Percentiles rank a stretch among this genome's conserved stretches.
Conservation (phyloP, 2,329 filamentous ascomycete genomes). For the Claviceps humidiphila region DNA sequence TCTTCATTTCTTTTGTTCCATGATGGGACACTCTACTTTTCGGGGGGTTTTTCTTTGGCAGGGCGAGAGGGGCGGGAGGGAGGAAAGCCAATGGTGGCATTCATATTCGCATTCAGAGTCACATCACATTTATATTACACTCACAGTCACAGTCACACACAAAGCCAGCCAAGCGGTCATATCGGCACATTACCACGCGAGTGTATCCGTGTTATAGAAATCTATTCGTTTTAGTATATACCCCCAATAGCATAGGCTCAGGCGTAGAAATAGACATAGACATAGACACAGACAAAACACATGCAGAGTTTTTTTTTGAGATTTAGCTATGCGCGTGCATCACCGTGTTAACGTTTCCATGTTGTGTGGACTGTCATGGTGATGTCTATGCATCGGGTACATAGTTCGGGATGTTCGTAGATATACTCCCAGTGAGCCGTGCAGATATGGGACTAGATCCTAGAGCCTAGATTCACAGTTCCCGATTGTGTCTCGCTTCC, state of each 20-base stretch:
- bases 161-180: background rate
- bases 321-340: no score
- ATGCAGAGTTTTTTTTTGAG: background rate
- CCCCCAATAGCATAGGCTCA: background rate
- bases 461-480: no score
- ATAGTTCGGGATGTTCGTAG: no score
- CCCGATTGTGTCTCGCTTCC: no score
- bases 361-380: no score
- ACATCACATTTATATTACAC: background rate
- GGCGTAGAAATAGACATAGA: background rate
- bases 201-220: conserved; percentile 7
- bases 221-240: conserved; percentile 17
- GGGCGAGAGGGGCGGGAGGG: background rate
- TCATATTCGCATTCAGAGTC: background rate
- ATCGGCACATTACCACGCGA: background rate
- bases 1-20: background rate
- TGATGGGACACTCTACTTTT: background rate
- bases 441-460: no score
- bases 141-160: background rate
- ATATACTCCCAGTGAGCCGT: no score
- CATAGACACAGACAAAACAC: background rate
- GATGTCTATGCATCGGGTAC: no score
- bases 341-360: no score
- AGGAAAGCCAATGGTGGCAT: background rate
- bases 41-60: background rate